phyloP scores from a whole-genome alignment of 2,329 filamentous ascomycete species.

The Akanthomyces lecanii region DNA sequence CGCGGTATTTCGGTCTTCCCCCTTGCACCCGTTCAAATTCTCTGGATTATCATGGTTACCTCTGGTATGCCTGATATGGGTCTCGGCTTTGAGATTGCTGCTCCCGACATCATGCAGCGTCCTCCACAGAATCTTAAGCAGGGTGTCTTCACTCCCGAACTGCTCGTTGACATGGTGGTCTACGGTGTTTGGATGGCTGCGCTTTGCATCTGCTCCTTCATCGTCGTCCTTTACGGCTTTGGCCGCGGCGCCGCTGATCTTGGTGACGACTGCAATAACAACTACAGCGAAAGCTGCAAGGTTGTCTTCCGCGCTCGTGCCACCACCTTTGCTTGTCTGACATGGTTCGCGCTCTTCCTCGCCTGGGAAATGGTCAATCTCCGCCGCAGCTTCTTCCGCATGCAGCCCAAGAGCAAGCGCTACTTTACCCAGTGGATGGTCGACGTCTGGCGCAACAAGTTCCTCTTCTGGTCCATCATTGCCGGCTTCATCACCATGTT shows the following conservation, averaged over 20 bases:
- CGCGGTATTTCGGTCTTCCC: conserved; percentile 64
- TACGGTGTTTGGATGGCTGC: conserved; percentile 65
- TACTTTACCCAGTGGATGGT: conserved; percentile 62
- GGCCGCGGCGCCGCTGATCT: conserved; percentile 48
- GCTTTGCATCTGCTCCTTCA: conserved; percentile 51
- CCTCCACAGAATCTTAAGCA: conserved; percentile 57
- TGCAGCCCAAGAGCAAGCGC: conserved; percentile 58
- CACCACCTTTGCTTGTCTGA: conserved; percentile 67
- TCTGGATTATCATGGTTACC: conserved; percentile 78
- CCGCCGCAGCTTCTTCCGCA: conserved; percentile 67
- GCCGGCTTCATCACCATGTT: conserved; percentile 44
- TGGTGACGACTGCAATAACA: conserved; percentile 55
- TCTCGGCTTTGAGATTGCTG: conserved; percentile 65
- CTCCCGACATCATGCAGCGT: conserved; percentile 63
- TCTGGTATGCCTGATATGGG: conserved; percentile 72
- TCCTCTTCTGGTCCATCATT: conserved; percentile 60
- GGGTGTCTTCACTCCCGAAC: conserved; percentile 62
- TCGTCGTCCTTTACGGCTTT: conserved; percentile 47
- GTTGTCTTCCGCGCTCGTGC: conserved; percentile 65
- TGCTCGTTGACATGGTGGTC: conserved; percentile 61
- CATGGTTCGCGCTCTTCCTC: conserved; percentile 70
- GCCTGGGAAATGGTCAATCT: conserved; percentile 73
- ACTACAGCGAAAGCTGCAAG: conserved; percentile 49
- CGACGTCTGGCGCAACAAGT: conserved; percentile 66
- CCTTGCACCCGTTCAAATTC: conserved; percentile 66